Percentiles rank a stretch among this genome's conserved stretches.
Evolutionary conservation across 1,284 basidiomycete species (phyloP).

Genomic region (Moesziomyces sp.): DNA sequence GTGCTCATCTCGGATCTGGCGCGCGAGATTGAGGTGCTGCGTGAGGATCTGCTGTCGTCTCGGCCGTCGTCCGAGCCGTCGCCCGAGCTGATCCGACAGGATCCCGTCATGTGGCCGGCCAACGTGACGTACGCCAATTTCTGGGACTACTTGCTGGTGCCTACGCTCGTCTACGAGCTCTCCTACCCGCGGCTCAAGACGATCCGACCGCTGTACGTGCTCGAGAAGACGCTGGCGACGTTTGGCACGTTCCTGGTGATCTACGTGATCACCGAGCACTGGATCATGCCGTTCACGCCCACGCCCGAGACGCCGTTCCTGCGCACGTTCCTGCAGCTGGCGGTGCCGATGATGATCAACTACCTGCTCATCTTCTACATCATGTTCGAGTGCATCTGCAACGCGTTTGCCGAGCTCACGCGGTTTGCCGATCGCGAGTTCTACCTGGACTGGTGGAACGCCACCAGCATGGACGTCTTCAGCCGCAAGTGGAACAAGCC

Average conservation of each 20-base stretch:
- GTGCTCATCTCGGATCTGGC: slow-evolving; percentile 78
- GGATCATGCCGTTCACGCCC: slow-evolving; percentile 75
- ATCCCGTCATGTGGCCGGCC: slow-evolving; percentile 77
- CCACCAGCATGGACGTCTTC: slow-evolving; percentile 95
- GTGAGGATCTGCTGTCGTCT: slow-evolving; percentile 76
- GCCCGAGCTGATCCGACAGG: slow-evolving; percentile 20
- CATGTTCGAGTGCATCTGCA: slow-evolving; percentile 81
- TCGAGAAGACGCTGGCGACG: slow-evolving; percentile 93
- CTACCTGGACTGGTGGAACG: slow-evolving; percentile 99
- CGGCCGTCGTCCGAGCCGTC: slow-evolving; percentile 12
- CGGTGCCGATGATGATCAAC: slow-evolving; percentile 87
- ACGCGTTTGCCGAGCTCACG: slow-evolving; percentile 79
- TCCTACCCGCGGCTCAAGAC: slow-evolving; percentile 90
- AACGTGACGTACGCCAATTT: slow-evolving; percentile 89
- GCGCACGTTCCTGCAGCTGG: slow-evolving; percentile 79
- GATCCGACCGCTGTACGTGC: slow-evolving; percentile 87
- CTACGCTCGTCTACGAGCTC: slow-evolving; percentile 93
- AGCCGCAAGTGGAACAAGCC: slow-evolving; percentile 65
- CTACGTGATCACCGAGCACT: slow-evolving; percentile 84
- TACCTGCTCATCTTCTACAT: slow-evolving; percentile 69
- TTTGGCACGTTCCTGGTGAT: slow-evolving; percentile 94
- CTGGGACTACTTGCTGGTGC: slow-evolving; percentile 86
- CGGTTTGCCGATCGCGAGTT: slow-evolving; percentile 96
- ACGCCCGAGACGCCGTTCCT: slow-evolving; percentile 59
- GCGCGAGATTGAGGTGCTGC: slow-evolving; percentile 79